Percentiles rank a stretch among this genome's conserved stretches.
Evolutionary conservation across 352 stramenopile species (phyloP).

Genomic region (Globisporangium sylvaticum): DNA sequence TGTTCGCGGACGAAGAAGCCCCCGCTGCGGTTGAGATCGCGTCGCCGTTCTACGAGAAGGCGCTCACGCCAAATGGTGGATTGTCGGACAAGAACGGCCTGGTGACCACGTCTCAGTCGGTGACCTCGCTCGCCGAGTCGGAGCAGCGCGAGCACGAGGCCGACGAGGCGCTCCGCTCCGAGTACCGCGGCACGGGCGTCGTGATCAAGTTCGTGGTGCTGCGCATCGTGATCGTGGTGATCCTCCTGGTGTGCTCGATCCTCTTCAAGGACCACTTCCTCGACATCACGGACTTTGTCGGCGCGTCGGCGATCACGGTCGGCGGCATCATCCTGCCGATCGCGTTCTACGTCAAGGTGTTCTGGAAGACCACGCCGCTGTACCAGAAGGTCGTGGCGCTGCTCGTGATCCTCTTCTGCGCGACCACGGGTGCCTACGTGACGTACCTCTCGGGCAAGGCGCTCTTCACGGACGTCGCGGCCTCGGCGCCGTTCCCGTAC

Average conservation of each 20-base stretch:
- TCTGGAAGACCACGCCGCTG: constrained; percentile 17
- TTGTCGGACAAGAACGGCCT: constrained; percentile 1
- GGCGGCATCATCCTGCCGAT: constrained; percentile 28
- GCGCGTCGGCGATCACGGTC: constrained; percentile 24
- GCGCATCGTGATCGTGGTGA: constrained; percentile 10
- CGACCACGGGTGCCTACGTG: constrained; percentile 19
- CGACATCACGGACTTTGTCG: constrained; percentile 22
- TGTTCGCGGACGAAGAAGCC: constrained; percentile 6
- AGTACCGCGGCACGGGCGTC: constrained; percentile 15
- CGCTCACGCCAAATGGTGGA: background rate
- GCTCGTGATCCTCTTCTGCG: constrained; percentile 22
- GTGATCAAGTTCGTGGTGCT: constrained; percentile 16
- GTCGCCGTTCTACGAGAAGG: constrained; percentile 6
- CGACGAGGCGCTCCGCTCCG: constrained; percentile 12
- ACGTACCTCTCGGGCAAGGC: constrained; percentile 28
- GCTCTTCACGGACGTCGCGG: constrained; percentile 18
- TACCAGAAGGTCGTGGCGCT: constrained; percentile 18
- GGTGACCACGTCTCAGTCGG: constrained; percentile 7
- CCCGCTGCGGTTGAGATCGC: background rate
- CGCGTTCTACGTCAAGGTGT: constrained; percentile 27
- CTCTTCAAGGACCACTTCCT: constrained; percentile 20
- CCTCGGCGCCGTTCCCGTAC: constrained; percentile 18
- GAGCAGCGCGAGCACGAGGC: constrained; percentile 7
- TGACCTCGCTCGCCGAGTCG: constrained; percentile 12
- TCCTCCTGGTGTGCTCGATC: constrained; percentile 14